A percentile compares a stretch with the other conserved stretches of the same genome.
phyloP scores from a whole-genome alignment of 2,329 filamentous ascomycete species.

The Akanthomyces uredinophilus region DNA sequence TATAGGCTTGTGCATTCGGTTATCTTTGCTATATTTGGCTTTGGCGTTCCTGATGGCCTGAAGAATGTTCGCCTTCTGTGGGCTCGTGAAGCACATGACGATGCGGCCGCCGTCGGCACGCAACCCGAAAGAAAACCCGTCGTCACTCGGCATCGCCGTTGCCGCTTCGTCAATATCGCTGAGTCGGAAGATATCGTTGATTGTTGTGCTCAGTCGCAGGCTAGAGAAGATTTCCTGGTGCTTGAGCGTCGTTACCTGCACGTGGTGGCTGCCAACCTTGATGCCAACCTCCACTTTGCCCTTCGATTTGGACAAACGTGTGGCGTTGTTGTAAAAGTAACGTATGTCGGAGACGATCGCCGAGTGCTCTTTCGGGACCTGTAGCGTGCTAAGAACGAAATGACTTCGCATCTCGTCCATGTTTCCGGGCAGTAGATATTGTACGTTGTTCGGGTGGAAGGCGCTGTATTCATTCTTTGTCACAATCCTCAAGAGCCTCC shows the following conservation, averaged over 20 bases:
- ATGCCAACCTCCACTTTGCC: slow-evolving; percentile 66
- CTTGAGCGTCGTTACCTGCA: slow-evolving; percentile 64
- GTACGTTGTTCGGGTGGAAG: slow-evolving; percentile 60
- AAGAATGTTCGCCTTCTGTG: slow-evolving; percentile 58
- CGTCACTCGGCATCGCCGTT: slow-evolving; percentile 58
- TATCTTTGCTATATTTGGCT: slow-evolving; percentile 59
- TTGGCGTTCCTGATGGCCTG: slow-evolving; percentile 60
- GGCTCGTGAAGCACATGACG: slow-evolving; percentile 66
- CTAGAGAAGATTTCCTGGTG: slow-evolving; percentile 64
- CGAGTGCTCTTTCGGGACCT: slow-evolving; percentile 65
- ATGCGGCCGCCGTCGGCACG: slow-evolving; percentile 65
- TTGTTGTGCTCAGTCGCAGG: slow-evolving; percentile 55
- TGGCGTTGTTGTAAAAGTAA: slow-evolving; percentile 61
- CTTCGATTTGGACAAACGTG: slow-evolving; percentile 60
- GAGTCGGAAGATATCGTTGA: slow-evolving; percentile 66
- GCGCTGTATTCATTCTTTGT: slow-evolving; percentile 55
- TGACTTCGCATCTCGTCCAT: slow-evolving; percentile 60
- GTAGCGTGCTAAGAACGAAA: slow-evolving; percentile 61
- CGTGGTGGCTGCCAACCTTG: slow-evolving; percentile 64
- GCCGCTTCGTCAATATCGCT: slow-evolving; percentile 63
- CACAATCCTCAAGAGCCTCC: slow-evolving; percentile 56
- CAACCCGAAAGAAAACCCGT: slow-evolving; percentile 62
- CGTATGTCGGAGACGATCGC: slow-evolving; percentile 62
- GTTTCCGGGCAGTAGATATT: slow-evolving; percentile 62
- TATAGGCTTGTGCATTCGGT: slow-evolving; percentile 53